Base-by-base conservation (phyloP, 345 rosid species). In the Carallia pectinifolia region DNA sequence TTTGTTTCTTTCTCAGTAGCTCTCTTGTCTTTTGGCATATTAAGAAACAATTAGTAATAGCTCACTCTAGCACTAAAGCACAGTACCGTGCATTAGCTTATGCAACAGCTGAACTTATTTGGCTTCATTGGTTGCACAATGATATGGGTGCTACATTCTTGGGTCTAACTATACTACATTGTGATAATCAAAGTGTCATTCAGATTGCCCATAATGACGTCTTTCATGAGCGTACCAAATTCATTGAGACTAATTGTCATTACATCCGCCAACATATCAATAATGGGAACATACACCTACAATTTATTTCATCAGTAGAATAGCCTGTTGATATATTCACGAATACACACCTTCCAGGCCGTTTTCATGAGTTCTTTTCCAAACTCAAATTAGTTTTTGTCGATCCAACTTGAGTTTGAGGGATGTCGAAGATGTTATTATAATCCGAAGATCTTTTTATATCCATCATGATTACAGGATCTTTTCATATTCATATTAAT, bases 11-110 rank as follows among this genome's bases (percentile, higher is more conserved):
- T 6, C 17, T 50, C 1, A 6, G 3, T 13, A 50, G 8, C 53
- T 50, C 53, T n/a, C 17, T 50, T 50, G 8, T 50, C 5, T 50
- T 15, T 3, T 6, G n/a, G 1, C 0, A 0, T 3, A 5, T 0
- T 23, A 48, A 48, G 53, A 48, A 48, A 17, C 53, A 48, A 12
- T 9, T 10, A 9, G 16, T 48, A 9, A 7, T 6, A 12, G 2
- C 53, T 48, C 17, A 7, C 53, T 48, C 53, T 7, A 48, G 10
- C 16, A 48, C 53, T 9, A 7, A 48, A 48, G 10, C 3, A 9
- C 12, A 12, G 16, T 48, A 48, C 7, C 0, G 17, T 9, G 16
- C 10, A 48, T 17, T 48, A 9, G 1, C 16, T 48, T 1, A 48
- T 48, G 53, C 17, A 9, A 48, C 53, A 10, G 12, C 1, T 50